phyloP scores from a whole-genome alignment of 2,329 filamentous ascomycete species.

The Hymenoscyphus scutula region DNA sequence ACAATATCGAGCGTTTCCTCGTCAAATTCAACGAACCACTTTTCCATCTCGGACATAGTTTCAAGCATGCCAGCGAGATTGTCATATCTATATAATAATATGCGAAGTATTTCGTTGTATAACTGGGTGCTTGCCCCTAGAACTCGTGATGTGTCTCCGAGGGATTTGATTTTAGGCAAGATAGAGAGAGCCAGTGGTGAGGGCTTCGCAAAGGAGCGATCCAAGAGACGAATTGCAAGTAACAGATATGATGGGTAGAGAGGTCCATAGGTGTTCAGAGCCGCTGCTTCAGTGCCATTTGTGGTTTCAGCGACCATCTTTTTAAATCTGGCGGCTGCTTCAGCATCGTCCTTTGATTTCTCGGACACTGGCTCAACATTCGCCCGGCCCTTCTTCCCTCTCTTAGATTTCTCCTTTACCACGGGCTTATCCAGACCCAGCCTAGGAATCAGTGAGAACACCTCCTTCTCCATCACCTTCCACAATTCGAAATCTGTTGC shows the following conservation, averaged over 20 bases:
- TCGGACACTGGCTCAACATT: conserved; percentile 6
- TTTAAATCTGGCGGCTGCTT: conserved; percentile 5
- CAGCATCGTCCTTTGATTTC: not conserved
- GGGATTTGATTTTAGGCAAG: conserved; percentile 63
- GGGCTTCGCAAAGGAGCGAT: conserved; percentile 53
- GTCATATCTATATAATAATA: conserved; percentile 60
- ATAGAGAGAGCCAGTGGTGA: conserved; percentile 61
- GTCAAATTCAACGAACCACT: conserved; percentile 33
- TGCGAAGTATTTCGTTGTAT: conserved; percentile 64
- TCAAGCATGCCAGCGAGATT: conserved; percentile 41
- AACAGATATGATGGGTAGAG: conserved; percentile 63
- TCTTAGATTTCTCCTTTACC: conserved; percentile 14
- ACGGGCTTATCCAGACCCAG: conserved; percentile 45
- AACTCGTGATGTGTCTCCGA: conserved; percentile 68
- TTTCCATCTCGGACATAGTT: conserved; percentile 36
- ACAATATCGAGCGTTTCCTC: conserved; percentile 33
- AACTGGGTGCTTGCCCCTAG: conserved; percentile 68
- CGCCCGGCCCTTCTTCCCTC: conserved; percentile 12
- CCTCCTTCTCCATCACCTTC: conserved; percentile 62
- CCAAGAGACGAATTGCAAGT: conserved; percentile 54
- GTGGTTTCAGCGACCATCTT: conserved; percentile 6
- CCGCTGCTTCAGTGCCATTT: conserved; percentile 17
- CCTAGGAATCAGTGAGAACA: conserved; percentile 58
- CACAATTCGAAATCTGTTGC: conserved; percentile 64
- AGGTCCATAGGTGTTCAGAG: conserved; percentile 56